Percentiles rank a stretch among this genome's conserved stretches.
Conservation (phyloP, 2,329 filamentous ascomycete species). For the Knufia fluminis region DNA sequence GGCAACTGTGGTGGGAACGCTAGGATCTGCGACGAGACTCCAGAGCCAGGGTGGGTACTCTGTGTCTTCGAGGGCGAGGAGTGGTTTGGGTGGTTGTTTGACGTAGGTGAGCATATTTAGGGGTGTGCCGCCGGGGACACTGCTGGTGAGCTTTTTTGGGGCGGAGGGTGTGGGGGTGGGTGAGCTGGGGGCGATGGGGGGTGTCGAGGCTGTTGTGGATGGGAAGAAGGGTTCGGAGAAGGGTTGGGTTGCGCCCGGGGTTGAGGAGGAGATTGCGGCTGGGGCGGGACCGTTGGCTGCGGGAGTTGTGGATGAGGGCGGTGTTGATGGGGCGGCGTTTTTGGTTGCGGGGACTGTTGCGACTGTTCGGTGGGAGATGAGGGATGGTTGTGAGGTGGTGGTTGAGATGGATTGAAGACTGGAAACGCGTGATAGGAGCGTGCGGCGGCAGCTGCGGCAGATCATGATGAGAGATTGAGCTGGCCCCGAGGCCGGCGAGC, state of each 20-base stretch:
- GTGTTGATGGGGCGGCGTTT: conserved; percentile 16
- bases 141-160: conserved; percentile 29
- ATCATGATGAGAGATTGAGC: conserved; percentile 14
- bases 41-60: conserved; percentile 43
- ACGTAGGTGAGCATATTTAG: conserved; percentile 38
- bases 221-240: conserved; percentile 26
- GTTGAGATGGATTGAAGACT: background rate
- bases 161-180: conserved; percentile 21
- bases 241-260: conserved; percentile 33
- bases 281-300: conserved; percentile 11
- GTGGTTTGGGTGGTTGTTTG: conserved; percentile 35
- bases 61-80: conserved; percentile 37
- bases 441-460: conserved; percentile 19
- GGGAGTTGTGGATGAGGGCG: conserved; percentile 13
- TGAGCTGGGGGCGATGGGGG: conserved; percentile 15
- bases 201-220: conserved; percentile 12
- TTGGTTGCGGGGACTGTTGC: conserved; percentile 16
- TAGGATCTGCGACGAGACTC: conserved; percentile 32
- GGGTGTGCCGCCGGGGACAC: conserved; percentile 31
- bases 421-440: conserved; percentile 14
- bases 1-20: conserved; percentile 30
- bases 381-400: background rate
- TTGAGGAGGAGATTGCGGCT: conserved; percentile 27
- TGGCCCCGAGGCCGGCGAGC: too few relatives aligned
- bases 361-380: conserved; percentile 9